phyloP scores from a whole-genome alignment of 2,329 filamentous ascomycete species.

The Fusarium tupiense region DNA sequence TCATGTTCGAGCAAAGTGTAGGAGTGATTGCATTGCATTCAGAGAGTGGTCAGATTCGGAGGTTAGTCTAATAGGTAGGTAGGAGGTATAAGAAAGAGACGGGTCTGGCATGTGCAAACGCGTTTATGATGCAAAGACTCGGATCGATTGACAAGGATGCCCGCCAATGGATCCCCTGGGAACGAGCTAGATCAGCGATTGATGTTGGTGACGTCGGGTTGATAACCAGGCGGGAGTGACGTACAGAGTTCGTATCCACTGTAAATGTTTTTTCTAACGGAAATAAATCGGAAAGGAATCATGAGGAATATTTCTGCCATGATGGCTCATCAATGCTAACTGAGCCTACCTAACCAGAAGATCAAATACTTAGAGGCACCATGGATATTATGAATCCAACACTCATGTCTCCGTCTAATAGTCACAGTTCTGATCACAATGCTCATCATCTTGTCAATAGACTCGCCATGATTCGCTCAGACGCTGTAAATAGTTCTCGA shows the following conservation, averaged over 20 bases:
- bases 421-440: not conserved
- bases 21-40: conserved; percentile 29
- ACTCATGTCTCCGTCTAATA: not conserved
- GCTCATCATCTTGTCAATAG: not conserved
- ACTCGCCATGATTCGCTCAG: not conserved
- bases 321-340: not conserved
- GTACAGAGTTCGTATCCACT: conserved; percentile 16
- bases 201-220: conserved; percentile 44
- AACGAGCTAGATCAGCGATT: conserved; percentile 6
- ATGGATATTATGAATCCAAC: not conserved
- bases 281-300: conserved; percentile 3
- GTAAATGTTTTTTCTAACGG: not conserved
- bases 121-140: conserved; percentile 32
- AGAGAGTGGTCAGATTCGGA: not conserved
- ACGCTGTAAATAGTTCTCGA: not conserved
- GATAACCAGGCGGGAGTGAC: conserved; percentile 16
- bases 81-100: not conserved
- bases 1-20: conserved; percentile 32
- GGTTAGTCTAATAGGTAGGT: not conserved
- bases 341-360: not conserved
- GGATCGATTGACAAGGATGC: conserved; percentile 27
- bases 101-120: conserved; percentile 27
- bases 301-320: not conserved
- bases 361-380: not conserved
- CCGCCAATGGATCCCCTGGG: conserved; percentile 19